Conservation (phyloP, 1,139 yeast genomes). For the Pichia sp. region DNA sequence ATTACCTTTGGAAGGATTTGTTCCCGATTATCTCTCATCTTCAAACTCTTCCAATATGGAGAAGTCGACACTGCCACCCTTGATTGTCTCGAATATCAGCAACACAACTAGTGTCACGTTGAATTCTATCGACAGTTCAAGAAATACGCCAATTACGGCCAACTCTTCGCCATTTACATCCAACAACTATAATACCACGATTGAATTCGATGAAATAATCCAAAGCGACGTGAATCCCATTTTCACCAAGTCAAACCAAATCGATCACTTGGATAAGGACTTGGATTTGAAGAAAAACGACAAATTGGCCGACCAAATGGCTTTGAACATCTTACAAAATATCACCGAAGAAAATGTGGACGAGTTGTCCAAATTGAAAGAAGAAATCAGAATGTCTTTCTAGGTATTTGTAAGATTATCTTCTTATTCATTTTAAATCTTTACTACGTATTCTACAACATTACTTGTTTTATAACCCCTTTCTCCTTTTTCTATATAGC, state of each 20-base stretch:
- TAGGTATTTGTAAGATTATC: not conserved
- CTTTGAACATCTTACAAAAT: constrained; percentile 21
- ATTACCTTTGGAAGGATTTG: not conserved
- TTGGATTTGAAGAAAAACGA: constrained; percentile 21
- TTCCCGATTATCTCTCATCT: not conserved
- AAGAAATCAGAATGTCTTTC: constrained; percentile 17
- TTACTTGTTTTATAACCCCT: too few species aligned
- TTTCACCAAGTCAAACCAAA: constrained; percentile 23
- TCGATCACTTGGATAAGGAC: constrained; percentile 23
- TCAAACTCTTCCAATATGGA: not conserved
- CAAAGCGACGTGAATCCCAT: constrained; percentile 16
- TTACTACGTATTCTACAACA: too few species aligned
- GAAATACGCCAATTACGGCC: constrained; percentile 1
- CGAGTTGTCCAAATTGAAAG: constrained; percentile 21
- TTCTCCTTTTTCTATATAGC: not conserved
- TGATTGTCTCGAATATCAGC: not conserved
- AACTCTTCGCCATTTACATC: constrained; percentile 5
- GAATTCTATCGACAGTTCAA: not conserved
- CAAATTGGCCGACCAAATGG: constrained; percentile 26
- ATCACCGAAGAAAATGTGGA: constrained; percentile 23
- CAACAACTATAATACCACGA: not conserved
- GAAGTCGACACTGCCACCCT: not conserved
- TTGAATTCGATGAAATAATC: constrained; percentile 1
- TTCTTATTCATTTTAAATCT: too few species aligned
- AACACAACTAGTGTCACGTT: constrained; percentile 1